A percentile compares a stretch with the other conserved stretches of the same genome.
Evolutionary conservation across 371 early-diverging fungal genomes (phyloP).

Genomic region (Mucor ambiguus): DNA sequence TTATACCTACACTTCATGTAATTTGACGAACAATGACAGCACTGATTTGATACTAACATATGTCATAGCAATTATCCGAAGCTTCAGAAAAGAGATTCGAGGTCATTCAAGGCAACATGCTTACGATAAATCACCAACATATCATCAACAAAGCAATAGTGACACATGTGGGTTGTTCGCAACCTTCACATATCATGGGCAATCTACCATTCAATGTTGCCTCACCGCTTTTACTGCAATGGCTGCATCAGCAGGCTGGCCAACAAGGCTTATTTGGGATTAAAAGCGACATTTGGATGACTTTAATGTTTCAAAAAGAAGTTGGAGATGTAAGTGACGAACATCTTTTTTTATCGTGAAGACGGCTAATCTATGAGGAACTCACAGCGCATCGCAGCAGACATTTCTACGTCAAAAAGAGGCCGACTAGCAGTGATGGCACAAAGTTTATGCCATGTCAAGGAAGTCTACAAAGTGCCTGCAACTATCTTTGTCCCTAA

Average conservation of each 20-base stretch:
- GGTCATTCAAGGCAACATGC: slow-evolving; percentile 72
- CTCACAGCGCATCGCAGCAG: slow-evolving; percentile 64
- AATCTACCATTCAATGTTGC: slow-evolving; percentile 85
- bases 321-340: slow-evolving; percentile 64
- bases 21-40: background rate
- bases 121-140: slow-evolving; percentile 54
- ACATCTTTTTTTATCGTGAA: background rate
- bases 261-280: slow-evolving; percentile 65
- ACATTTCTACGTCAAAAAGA: slow-evolving; percentile 53
- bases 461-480: slow-evolving; percentile 65
- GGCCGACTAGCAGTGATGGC: slow-evolving; percentile 77
- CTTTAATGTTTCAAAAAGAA: slow-evolving; percentile 88
- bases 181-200: slow-evolving; percentile 65
- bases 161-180: background rate
- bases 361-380: background rate
- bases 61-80: slow-evolving; percentile 64
- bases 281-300: slow-evolving; percentile 60
- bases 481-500: slow-evolving; percentile 71
- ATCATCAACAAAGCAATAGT: slow-evolving; percentile 32
- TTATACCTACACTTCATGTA: slow-evolving; percentile 71
- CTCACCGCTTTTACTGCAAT: slow-evolving; percentile 73
- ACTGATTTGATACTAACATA: background rate
- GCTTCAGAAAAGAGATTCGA: slow-evolving; percentile 52
- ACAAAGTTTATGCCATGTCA: slow-evolving; percentile 71
- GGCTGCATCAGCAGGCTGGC: slow-evolving; percentile 65